Evolutionary conservation across 495 filamentous ascomycete species (phyloP).

Genomic region (Penicillium paxilli): DNA sequence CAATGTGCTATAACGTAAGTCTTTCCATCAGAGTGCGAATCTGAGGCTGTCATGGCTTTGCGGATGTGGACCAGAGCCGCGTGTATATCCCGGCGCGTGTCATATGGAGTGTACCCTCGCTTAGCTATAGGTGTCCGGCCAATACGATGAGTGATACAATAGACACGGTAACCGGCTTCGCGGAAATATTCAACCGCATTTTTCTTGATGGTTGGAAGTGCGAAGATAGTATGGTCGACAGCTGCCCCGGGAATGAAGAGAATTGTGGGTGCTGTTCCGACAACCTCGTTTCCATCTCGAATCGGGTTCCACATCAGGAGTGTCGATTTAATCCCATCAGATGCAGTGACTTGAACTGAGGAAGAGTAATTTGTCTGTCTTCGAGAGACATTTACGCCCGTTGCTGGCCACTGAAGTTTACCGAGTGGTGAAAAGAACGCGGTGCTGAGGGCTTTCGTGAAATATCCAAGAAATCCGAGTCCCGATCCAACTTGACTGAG

Average conservation of each 20-base stretch:
- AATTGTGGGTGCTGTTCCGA: neutral
- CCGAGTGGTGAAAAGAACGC: neutral
- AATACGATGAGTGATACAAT: neutral
- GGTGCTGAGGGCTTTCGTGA: neutral
- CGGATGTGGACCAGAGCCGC: neutral
- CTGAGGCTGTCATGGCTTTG: neutral
- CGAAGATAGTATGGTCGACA: neutral
- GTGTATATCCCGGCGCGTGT: neutral
- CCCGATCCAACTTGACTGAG: neutral
- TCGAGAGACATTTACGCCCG: too few species aligned
- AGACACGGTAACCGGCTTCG: neutral
- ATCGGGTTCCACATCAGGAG: neutral
- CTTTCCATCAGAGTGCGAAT: neutral
- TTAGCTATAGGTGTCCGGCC: neutral
- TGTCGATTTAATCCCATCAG: neutral
- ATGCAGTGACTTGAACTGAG: neutral
- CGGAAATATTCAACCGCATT: neutral
- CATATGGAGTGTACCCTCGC: slow-evolving; percentile 40
- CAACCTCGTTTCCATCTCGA: neutral
- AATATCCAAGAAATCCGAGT: slow-evolving; percentile 29
- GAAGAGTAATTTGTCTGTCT: too few species aligned
- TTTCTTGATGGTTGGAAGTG: neutral
- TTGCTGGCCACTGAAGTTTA: neutral
- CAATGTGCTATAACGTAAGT: neutral
- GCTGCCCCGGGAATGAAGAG: neutral